Evolutionary conservation across 169 alveolate species (phyloP), one percentile per base, ranked within the genome.

Genomic region (Cryptosporidium ryanae): DNA sequence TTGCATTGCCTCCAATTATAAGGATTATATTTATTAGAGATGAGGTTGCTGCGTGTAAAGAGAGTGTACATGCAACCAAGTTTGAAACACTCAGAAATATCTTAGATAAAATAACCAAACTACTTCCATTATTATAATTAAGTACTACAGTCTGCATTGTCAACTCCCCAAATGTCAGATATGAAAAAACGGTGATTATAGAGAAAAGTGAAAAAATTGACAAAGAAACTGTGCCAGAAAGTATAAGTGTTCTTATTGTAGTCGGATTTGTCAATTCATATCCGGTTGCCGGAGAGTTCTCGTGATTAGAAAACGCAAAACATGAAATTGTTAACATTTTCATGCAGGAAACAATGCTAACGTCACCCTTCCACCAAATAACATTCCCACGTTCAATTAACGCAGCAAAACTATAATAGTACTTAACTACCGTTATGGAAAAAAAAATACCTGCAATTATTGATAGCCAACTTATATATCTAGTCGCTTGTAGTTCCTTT

Each of bases 251-350:
- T 38, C 87, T 76, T 21, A 21, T 61, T 43, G 71, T 57, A 17
- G 87, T 57, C 48, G 87, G 87, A 55, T 76, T 76, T 43, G 44
- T 18, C 23, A 76, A 61, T 7, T 76, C 87, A 76, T 59, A 61
- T 38, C 76, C 87, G 21, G 87, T 32, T 29, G 87, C 71, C 13
- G 87, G 87, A 2, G 87, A 76, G 25, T 76, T 76, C 38, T 76
- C 87, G 63, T 76, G 87, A 31, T 76, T 76, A 57, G 87, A 76
- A 76, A 76, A 76, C 44, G 87, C 70, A 55, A 76, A 76, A 32
- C 87, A 76, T 5, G 87, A 76, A 25, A 76, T 61, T 25, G 87
- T 76, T 38, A 76, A 31, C 87, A 76, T 76, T 63, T 76, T 76
- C 23, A 55, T 38, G 17, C 87, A 76, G 8, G 68, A 43, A 1